Conservation (phyloP, 2,329 filamentous ascomycete genomes). For the Hypoxylon sp. region DNA sequence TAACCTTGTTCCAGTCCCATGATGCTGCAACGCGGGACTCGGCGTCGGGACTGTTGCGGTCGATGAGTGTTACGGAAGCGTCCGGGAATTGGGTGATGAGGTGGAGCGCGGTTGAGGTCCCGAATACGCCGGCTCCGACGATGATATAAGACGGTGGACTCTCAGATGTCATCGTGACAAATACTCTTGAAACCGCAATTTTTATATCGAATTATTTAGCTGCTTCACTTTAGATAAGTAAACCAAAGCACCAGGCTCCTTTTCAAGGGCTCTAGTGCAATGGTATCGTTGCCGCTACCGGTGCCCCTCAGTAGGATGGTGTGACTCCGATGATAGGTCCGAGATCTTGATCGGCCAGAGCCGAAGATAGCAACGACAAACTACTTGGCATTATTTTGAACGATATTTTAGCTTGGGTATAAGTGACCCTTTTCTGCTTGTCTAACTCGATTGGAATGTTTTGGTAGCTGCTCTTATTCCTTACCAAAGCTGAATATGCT, state of each 20-base stretch:
- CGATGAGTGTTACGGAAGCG: constrained; percentile 68
- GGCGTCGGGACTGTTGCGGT: constrained; percentile 66
- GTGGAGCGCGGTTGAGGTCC: constrained; percentile 74
- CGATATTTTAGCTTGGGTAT: not conserved
- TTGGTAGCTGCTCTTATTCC: not conserved
- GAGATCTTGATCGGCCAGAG: constrained; percentile 24
- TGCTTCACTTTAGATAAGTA: not conserved
- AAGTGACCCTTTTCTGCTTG: not conserved
- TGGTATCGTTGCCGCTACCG: constrained; percentile 13
- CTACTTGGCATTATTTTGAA: not conserved
- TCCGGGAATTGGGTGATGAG: constrained; percentile 65
- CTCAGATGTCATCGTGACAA: constrained; percentile 6
- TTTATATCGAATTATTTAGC: not conserved
- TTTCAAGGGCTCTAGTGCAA: not conserved
- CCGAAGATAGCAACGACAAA: not conserved
- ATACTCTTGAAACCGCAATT: not conserved
- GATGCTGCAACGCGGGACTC: constrained; percentile 68
- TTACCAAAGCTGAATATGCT: not conserved
- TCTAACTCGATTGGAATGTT: not conserved
- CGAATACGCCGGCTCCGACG: constrained; percentile 75
- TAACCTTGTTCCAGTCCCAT: constrained; percentile 80
- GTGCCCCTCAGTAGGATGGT: constrained; percentile 32
- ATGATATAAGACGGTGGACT: constrained; percentile 64
- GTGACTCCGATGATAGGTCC: constrained; percentile 26
- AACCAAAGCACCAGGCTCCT: no score